A percentile compares a stretch with the other conserved stretches of the same genome.
Evolutionary conservation across 495 filamentous ascomycete species (phyloP).

Genomic region (Peziza echinospora): DNA sequence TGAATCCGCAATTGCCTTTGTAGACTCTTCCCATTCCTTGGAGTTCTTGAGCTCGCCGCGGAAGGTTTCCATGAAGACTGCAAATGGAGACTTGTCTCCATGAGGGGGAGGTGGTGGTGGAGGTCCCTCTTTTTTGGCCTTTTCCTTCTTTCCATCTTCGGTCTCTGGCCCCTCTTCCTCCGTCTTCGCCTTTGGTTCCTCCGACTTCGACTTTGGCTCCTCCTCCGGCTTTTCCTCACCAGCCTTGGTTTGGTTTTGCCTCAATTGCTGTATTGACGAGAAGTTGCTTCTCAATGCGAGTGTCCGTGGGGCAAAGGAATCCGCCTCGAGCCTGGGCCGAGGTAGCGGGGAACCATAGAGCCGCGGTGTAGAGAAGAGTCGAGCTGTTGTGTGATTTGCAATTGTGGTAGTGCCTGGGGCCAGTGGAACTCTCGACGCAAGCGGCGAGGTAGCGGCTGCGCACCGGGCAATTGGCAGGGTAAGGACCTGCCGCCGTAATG

Average conservation of each 20-base stretch:
- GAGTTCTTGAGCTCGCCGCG: slow-evolving; percentile 83
- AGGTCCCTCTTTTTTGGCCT: slow-evolving; percentile 47
- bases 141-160: slow-evolving; percentile 27
- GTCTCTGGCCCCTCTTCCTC: slow-evolving; percentile 26
- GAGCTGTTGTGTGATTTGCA: too few species aligned
- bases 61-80: slow-evolving; percentile 93
- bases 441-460: too few species aligned
- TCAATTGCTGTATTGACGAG: slow-evolving; percentile 11
- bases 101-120: slow-evolving; percentile 76
- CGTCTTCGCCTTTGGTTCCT: slow-evolving; percentile 29
- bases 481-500: too few species aligned
- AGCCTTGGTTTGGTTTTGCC: neutral
- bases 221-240: slow-evolving; percentile 24
- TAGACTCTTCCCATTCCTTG: slow-evolving; percentile 98
- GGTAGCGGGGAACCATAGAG: too few species aligned
- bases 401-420: too few species aligned
- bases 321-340: slow-evolving; percentile 1
- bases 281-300: slow-evolving; percentile 17
- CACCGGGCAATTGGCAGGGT: too few species aligned
- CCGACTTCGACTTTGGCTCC: slow-evolving; percentile 24
- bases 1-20: slow-evolving; percentile 71
- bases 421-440: too few species aligned
- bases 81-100: slow-evolving; percentile 93
- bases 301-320: slow-evolving; percentile 1
- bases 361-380: too few species aligned